Percentiles rank a stretch among this genome's conserved stretches.
These are phyloP conservation scores for Lippia alba DNA, from an alignment of 305 asterid species.

Conservation along the genomic window DNA sequence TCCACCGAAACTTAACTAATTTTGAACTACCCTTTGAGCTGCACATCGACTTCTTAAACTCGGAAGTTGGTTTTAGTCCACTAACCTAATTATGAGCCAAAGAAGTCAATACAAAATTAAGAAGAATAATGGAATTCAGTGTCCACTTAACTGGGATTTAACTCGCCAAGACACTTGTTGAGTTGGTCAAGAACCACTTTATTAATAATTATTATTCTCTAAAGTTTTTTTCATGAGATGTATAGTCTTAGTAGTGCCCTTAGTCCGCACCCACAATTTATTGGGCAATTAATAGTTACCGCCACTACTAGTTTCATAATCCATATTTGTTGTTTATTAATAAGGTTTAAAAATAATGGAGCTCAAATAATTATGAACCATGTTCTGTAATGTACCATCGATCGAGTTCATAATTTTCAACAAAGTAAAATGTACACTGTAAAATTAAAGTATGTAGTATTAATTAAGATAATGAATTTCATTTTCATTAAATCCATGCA, in stretches of 20 bases:
- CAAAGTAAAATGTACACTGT: no score
- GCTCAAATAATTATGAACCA: no score
- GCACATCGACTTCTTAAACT: conserved; percentile 5
- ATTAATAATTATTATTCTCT: not conserved
- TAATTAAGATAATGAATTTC: no score
- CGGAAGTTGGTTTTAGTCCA: conserved; percentile 31
- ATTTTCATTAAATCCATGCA: no score
- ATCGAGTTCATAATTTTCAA: no score
- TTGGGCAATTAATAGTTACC: not conserved
- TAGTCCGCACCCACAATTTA: conserved; percentile 34
- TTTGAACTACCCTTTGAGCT: not conserved
- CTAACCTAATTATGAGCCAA: not conserved
- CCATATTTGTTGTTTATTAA: not conserved
- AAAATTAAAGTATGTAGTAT: no score
- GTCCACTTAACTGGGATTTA: not conserved
- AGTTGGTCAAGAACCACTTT: not conserved
- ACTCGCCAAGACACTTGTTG: not conserved
- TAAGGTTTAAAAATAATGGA: not conserved
- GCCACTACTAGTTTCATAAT: not conserved
- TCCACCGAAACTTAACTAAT: not conserved
- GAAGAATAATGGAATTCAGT: conserved; percentile 1
- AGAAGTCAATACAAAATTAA: not conserved
- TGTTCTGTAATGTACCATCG: no score
- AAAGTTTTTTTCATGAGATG: no score
- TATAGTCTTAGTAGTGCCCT: conserved; percentile 8